phyloP scores from a whole-genome alignment of 2,329 filamentous ascomycete species.

The Botrytis fragariae region DNA sequence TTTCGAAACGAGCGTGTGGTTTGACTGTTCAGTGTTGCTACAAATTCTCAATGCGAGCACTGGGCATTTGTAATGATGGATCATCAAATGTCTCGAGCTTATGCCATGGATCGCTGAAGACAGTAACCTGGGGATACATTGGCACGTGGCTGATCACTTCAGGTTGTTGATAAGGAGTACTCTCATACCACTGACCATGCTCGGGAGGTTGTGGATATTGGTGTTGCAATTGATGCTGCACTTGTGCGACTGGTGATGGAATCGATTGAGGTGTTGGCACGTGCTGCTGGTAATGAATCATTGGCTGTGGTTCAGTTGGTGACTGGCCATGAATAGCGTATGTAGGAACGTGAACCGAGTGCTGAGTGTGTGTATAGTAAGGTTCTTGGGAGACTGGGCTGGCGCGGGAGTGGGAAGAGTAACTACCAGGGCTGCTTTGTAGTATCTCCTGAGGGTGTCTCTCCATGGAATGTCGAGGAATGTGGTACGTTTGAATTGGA shows the following conservation, averaged over 20 bases:
- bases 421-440: constrained; percentile 58
- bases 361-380: constrained; percentile 53
- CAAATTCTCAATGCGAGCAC: constrained; percentile 55
- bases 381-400: constrained; percentile 53
- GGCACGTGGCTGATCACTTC: constrained; percentile 55
- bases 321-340: constrained; percentile 50
- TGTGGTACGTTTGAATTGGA: constrained; percentile 48
- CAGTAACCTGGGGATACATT: constrained; percentile 49
- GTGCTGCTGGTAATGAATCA: constrained; percentile 40
- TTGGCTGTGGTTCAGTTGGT: constrained; percentile 46
- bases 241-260: constrained; percentile 36
- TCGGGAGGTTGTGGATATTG: constrained; percentile 43
- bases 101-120: constrained; percentile 54
- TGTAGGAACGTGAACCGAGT: constrained; percentile 47
- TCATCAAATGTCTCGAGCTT: constrained; percentile 58
- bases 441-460: constrained; percentile 49
- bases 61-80: constrained; percentile 57
- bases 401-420: constrained; percentile 54
- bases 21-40: constrained; percentile 36
- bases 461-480: constrained; percentile 40
- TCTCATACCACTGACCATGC: constrained; percentile 53
- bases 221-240: constrained; percentile 39
- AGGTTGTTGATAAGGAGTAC: constrained; percentile 53
- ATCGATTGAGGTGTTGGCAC: constrained; percentile 32
- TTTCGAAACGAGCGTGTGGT: constrained; percentile 20